Conservation (phyloP, 108 stramenopile genomes). For the Pseudonitzschia delicatissima region DNA sequence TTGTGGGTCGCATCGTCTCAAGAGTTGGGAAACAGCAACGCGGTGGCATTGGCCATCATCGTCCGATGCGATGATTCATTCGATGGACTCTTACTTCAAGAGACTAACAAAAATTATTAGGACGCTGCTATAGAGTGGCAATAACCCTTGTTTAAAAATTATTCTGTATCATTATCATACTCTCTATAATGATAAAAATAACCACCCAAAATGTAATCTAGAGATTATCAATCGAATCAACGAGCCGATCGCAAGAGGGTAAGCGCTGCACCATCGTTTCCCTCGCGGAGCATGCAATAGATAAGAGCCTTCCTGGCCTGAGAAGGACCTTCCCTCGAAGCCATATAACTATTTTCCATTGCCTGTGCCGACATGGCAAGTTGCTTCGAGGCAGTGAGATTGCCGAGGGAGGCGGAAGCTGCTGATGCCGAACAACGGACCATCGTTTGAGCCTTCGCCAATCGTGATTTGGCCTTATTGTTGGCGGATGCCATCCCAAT, state of each 20-base stretch:
- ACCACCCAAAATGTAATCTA: too few species aligned
- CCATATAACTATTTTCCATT: constrained; percentile 26
- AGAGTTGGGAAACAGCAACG: too few species aligned
- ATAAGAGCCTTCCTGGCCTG: constrained; percentile 36
- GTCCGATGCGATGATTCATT: too few species aligned
- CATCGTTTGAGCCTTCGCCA: constrained; percentile 48
- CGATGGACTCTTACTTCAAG: too few species aligned
- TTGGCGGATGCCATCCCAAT: constrained; percentile 23
- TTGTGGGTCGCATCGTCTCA: too few species aligned
- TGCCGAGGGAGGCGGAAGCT: constrained; percentile 27
- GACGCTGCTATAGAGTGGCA: too few species aligned
- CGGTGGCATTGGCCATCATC: too few species aligned
- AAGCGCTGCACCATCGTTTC: constrained; percentile 42
- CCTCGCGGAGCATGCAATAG: constrained; percentile 55
- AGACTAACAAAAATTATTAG: too few species aligned
- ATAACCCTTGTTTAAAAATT: too few species aligned
- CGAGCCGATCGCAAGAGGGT: constrained; percentile 36
- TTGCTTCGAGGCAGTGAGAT: constrained; percentile 44
- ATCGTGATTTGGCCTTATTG: constrained; percentile 22
- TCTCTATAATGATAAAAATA: too few species aligned
- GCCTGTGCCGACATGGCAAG: constrained; percentile 57
- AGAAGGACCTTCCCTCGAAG: constrained; percentile 18
- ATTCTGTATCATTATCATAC: too few species aligned
- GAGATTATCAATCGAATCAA: neutral
- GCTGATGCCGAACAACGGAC: constrained; percentile 47